phyloP scores from a whole-genome alignment of 129 eudicot species.

The Arctium minus region DNA sequence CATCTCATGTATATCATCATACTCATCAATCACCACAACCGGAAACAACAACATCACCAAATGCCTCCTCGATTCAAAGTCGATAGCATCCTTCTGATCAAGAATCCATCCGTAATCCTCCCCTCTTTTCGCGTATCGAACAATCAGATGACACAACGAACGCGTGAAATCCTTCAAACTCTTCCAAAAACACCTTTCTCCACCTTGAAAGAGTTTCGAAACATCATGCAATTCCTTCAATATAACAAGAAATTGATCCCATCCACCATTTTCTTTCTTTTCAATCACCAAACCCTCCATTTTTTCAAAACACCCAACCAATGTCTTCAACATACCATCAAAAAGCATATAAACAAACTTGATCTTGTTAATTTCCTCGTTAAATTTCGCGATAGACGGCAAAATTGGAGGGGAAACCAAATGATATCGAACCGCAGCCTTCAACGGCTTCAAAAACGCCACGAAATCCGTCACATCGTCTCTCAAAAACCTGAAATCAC shows the following conservation, averaged over 20 bases:
- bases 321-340: slow-evolving; percentile 23
- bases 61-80: slow-evolving; percentile 75
- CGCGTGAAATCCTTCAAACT: slow-evolving; percentile 45
- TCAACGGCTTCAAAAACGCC: slow-evolving; percentile 42
- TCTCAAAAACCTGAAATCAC: slow-evolving; percentile 14
- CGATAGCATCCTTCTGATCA: slow-evolving; percentile 50
- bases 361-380: slow-evolving; percentile 23
- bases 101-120: slow-evolving; percentile 70
- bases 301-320: slow-evolving; percentile 43
- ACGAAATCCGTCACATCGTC: slow-evolving; percentile 50
- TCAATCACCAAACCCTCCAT: slow-evolving; percentile 33
- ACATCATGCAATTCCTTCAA: slow-evolving; percentile 51
- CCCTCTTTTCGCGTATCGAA: slow-evolving; percentile 46
- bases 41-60: slow-evolving; percentile 76
- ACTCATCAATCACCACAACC: slow-evolving; percentile 52
- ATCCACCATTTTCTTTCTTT: slow-evolving; percentile 34
- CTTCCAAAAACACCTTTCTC: slow-evolving; percentile 44
- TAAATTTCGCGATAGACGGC: background rate
- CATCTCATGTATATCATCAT: slow-evolving; percentile 80
- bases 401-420: background rate
- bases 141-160: slow-evolving; percentile 42
- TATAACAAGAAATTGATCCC: slow-evolving; percentile 56
- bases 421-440: background rate
- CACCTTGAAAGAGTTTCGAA: slow-evolving; percentile 40
- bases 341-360: slow-evolving; percentile 22